These are phyloP conservation scores for Phytophthora niederhauseri DNA, from an alignment of 352 stramenopile genomes.

Conservation along the genomic window DNA sequence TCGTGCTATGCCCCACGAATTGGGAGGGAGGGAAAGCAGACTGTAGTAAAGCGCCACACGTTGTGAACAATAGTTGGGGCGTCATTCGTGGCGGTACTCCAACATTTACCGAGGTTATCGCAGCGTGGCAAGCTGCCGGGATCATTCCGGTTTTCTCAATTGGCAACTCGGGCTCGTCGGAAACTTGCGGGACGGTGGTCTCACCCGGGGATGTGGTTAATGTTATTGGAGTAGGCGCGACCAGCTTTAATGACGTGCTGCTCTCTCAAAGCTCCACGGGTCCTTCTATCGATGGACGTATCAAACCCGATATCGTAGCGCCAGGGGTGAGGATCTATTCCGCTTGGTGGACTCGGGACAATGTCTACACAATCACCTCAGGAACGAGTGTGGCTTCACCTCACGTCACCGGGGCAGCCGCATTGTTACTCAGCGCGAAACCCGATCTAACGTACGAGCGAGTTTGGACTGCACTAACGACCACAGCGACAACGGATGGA, in stretches of 20 bases:
- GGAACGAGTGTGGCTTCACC: neutral
- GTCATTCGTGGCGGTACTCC: conserved; percentile 15
- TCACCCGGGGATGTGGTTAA: neutral
- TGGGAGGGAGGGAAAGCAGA: conserved; percentile 32
- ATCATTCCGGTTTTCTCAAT: neutral
- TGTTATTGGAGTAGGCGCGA: neutral
- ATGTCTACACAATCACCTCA: neutral
- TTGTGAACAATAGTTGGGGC: conserved; percentile 40
- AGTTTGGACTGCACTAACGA: neutral
- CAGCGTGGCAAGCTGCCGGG: neutral
- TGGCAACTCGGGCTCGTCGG: neutral
- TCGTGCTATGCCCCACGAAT: conserved; percentile 58
- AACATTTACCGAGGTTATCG: conserved; percentile 37
- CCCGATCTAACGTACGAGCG: neutral
- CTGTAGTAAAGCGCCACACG: conserved; percentile 46
- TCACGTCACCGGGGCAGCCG: neutral
- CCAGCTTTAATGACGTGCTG: neutral
- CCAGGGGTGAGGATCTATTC: neutral
- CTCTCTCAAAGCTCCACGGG: neutral
- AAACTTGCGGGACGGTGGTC: neutral
- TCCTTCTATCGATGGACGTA: neutral
- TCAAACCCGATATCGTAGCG: neutral
- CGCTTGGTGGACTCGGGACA: neutral
- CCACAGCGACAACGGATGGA: neutral
- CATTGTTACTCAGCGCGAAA: neutral